Percentiles rank a stretch among this genome's conserved stretches.
These are phyloP conservation scores for Microbotryum silenes-acaulis DNA, from an alignment of 1,284 basidiomycete species.

Conservation along the genomic window DNA sequence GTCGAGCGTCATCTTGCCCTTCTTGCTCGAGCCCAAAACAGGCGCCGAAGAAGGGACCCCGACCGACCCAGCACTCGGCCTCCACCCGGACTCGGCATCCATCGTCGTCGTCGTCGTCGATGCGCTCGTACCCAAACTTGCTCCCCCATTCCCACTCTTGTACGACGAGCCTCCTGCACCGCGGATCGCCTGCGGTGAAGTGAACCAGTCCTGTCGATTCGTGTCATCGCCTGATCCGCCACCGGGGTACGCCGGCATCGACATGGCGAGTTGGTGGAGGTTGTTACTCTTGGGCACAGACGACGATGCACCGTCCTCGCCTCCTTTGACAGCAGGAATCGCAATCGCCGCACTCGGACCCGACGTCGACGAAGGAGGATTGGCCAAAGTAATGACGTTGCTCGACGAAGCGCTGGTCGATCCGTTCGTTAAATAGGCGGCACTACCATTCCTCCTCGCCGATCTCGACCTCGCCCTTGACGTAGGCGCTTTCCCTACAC, in stretches of 20 bases:
- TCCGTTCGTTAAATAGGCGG: background rate
- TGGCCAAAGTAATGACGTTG: background rate
- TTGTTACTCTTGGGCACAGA: no score
- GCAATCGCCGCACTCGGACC: background rate
- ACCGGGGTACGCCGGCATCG: slow-evolving; percentile 2
- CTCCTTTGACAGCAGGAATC: background rate
- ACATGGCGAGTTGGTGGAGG: slow-evolving; percentile 5
- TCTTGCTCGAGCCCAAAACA: slow-evolving; percentile 4
- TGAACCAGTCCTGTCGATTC: background rate
- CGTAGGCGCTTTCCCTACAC: slow-evolving; percentile 25
- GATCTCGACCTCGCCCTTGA: slow-evolving; percentile 16
- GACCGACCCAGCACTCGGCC: background rate
- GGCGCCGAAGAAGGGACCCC: slow-evolving; percentile 3
- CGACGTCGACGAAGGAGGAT: background rate
- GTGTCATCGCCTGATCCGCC: background rate
- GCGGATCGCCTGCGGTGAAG: background rate
- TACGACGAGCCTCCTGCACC: background rate
- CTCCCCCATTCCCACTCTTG: background rate
- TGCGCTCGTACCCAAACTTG: background rate
- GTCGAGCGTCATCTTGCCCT: slow-evolving; percentile 16
- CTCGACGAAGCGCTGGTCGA: background rate
- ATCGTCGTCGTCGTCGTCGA: background rate
- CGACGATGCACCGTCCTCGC: no score
- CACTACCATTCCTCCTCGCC: slow-evolving; percentile 16
- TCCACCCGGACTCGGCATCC: slow-evolving; percentile 4